Evolutionary conservation across 331 rosid genomes (phyloP), one percentile per base, ranked within the genome.

Genomic region (Pyracantha coccinea): DNA sequence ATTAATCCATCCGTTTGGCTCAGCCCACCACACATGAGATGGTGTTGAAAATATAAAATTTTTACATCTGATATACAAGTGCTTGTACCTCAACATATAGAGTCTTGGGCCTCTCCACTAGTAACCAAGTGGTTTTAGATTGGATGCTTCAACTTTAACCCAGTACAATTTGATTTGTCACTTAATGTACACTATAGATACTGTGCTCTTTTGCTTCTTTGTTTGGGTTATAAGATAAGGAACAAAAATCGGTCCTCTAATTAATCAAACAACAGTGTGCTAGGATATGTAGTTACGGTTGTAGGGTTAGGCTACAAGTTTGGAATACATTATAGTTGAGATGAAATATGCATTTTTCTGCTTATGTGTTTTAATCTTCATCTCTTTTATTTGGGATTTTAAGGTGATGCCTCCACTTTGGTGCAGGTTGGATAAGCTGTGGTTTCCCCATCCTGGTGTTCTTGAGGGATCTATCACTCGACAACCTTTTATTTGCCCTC

Each of bases 381-480:
- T 67, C 47, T 55, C 21, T 41, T 57, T 52, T 76, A 20, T 73
- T 64, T 68, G 69, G 78, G 77, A 59, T 60, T 69, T 85, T 69
- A 79, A 94, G 99, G 97, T 92, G 81, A 83, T 94, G 99, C 99
- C 99, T 82, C 99, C 96, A 79, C 78, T 94, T 65, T 94, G 99
- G 99, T 94, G 99, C 89, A 87, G 96, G 80, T 53, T 94, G 80
- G 99, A 94, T 79, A 85, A 96, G 86, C 93, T 94, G n/a, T 94
- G 97, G 99, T 94, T 89, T 86, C 76, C 96, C 25, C 99, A 94
- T 86, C 99, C 99, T 50, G 99, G 99, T 61, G 83, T 89, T 81
- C 86, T 94, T 79, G 88, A 83, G 78, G 99, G 99, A 41, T 79
- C 99, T 41, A 68, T 94, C 86, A 92, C 97, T 53, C 87, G 96